Conservation (phyloP, 2,329 filamentous ascomycete species). For the Ceratocystis cacaofunesta region DNA sequence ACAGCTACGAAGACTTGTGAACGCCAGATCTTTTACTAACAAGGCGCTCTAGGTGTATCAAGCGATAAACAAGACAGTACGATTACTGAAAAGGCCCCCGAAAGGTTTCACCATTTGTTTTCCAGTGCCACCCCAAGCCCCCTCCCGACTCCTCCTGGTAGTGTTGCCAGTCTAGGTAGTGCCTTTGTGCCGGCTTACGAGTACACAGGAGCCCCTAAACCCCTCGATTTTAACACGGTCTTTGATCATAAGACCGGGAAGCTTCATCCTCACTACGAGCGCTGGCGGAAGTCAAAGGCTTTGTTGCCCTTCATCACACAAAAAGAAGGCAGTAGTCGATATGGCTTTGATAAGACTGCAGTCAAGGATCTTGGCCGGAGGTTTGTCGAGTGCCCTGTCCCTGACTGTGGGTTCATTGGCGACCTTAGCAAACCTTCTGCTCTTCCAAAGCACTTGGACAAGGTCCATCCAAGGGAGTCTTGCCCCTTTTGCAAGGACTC, state of each 20-base stretch:
- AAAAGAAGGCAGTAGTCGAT: neutral
- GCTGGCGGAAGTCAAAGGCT: conserved; percentile 4
- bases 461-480: conserved; percentile 1
- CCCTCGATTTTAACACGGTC: neutral
- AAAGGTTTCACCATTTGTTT: neutral
- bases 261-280: neutral
- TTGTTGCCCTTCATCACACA: neutral
- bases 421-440: neutral
- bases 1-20: too few species aligned
- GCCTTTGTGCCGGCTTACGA: conserved; percentile 9
- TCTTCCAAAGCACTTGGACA: conserved; percentile 10
- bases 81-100: neutral
- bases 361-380: neutral
- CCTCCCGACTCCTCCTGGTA: neutral
- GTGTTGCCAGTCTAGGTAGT: neutral
- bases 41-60: neutral
- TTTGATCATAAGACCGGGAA: conserved; percentile 9
- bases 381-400: conserved; percentile 11
- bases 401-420: conserved; percentile 9
- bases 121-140: neutral
- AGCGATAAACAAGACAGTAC: neutral
- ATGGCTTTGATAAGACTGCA: neutral
- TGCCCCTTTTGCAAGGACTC: conserved; percentile 7
- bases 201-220: neutral
- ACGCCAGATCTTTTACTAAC: neutral